Base-by-base conservation (phyloP, 495 filamentous ascomycete genomes). In the Cairneyella variabilis region DNA sequence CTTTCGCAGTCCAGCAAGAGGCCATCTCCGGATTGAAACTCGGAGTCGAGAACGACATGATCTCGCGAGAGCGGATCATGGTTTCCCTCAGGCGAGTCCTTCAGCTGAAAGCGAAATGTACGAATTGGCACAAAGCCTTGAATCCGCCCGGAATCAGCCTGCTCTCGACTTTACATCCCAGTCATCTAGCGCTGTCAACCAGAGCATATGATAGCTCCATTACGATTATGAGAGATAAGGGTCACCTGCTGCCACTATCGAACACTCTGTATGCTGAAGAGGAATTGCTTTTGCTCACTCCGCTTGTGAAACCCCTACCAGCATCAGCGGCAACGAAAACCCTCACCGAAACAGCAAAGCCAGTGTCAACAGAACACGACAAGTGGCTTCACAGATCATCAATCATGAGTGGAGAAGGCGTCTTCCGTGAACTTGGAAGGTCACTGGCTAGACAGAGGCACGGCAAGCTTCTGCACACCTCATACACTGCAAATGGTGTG, bases 401-500 rank as follows among this genome's bases (percentile, higher is more conserved):
- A 8, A 84, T 92, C 18, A 83, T 92, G 78, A 91, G 84, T 59
- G 90, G 89, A 38, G 90, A 96, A 66, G 83, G 84, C 26, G 86
- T 96, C 0, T 96, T 96, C 61, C 78, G 88, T 53, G 89, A 92
- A 63, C 70, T 96, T 2, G 90, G 90, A 1, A 72, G 87, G 56
- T 88, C 88, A 2, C 72, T 96, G 3, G 90, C 90, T 4, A 78
- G 90, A 30, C 87, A 91, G 57, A 70, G 90, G 10, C 86, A 83
- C 54, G 90, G 89, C 0, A 85, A 90, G 58, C 80, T 95, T 12
- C 69, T 95, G 26, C 90, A 96, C 64, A 95, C 90, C 1, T 95
- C 90, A 0, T 96, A 96, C 65, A 96, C 90, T 0, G 83, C 89
- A 1, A 92, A 93, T 59, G 90, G 90, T 16, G 83, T 96, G 9